These are phyloP conservation scores for Byssothecium circinans DNA, from an alignment of 2,329 filamentous ascomycete species.

Conservation along the genomic window DNA sequence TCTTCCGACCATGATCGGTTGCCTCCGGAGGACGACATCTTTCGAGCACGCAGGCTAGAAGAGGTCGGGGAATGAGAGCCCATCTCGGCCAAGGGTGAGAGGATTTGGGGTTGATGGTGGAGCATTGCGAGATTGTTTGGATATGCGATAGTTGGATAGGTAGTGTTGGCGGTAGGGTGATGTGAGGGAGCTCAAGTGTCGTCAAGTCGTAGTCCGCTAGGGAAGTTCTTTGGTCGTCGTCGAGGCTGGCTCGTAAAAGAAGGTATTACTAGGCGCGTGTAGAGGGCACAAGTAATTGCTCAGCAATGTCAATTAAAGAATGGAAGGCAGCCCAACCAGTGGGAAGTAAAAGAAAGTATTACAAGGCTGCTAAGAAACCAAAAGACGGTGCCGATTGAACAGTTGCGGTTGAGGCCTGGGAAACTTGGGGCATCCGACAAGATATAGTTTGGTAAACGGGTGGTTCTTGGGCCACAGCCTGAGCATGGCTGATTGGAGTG, in stretches of 20 bases:
- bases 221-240: conserved; percentile 49
- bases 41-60: conserved; percentile 65
- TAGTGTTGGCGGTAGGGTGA: conserved; percentile 29
- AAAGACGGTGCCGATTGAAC: conserved; percentile 45
- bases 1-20: conserved; percentile 84
- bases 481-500: conserved; percentile 44
- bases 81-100: conserved; percentile 44
- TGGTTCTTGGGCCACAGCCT: conserved; percentile 22
- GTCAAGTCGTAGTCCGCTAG: conserved; percentile 29
- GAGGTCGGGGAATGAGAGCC: conserved; percentile 30
- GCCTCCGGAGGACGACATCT: conserved; percentile 67
- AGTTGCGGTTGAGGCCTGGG: conserved; percentile 42
- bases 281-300: conserved; percentile 41
- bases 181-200: conserved; percentile 10
- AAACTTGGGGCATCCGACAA: conserved; percentile 40
- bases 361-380: conserved; percentile 46
- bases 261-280: conserved; percentile 39
- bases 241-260: conserved; percentile 43
- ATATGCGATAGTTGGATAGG: conserved; percentile 7
- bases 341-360: conserved; percentile 54
- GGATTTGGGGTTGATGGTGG: conserved; percentile 43
- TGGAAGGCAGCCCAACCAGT: conserved; percentile 58
- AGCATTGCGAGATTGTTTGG: conserved; percentile 37
- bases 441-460: conserved; percentile 43
- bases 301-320: conserved; percentile 53